These are phyloP conservation scores for Pseudoturritis turrita DNA, from an alignment of 345 rosid genomes.

Conservation along the genomic window DNA sequence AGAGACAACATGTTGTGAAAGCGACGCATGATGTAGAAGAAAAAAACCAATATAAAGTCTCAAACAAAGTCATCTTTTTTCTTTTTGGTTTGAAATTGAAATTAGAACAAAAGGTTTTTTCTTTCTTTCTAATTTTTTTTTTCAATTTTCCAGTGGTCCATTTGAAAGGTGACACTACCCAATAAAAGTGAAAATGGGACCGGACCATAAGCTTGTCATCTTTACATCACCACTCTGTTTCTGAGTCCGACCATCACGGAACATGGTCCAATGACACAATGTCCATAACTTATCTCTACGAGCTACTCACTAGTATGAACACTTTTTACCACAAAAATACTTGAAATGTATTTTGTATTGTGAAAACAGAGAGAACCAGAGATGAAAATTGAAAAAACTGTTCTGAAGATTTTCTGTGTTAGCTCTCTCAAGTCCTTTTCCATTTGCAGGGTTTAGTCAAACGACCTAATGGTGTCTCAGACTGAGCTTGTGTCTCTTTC, in stretches of 20 bases:
- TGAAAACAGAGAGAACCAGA: neutral
- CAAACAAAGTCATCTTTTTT: constrained; percentile 15
- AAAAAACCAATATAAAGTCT: constrained; percentile 9
- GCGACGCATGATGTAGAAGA: constrained; percentile 14
- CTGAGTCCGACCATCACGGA: constrained; percentile 35
- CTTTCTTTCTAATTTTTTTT: neutral
- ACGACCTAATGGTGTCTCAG: constrained; percentile 15
- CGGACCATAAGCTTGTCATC: constrained; percentile 30
- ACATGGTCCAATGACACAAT: constrained; percentile 21
- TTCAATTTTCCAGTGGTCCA: constrained; percentile 20
- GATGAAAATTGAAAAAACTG: neutral
- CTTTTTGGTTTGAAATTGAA: constrained; percentile 15
- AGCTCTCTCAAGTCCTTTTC: neutral
- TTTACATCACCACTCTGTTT: constrained; percentile 23
- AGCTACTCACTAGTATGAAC: neutral
- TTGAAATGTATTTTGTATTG: neutral
- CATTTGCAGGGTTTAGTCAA: neutral
- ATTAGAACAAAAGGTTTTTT: neutral
- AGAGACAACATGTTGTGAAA: constrained; percentile 24
- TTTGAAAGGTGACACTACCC: constrained; percentile 20
- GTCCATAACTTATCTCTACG: constrained; percentile 11
- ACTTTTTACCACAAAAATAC: neutral
- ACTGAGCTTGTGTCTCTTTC: neutral
- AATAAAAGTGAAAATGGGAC: constrained; percentile 24
- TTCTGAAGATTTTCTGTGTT: neutral